Percentiles rank a stretch among this genome's conserved stretches.
Conservation (phyloP, 306 rosid genomes). For the Geum urbanum region DNA sequence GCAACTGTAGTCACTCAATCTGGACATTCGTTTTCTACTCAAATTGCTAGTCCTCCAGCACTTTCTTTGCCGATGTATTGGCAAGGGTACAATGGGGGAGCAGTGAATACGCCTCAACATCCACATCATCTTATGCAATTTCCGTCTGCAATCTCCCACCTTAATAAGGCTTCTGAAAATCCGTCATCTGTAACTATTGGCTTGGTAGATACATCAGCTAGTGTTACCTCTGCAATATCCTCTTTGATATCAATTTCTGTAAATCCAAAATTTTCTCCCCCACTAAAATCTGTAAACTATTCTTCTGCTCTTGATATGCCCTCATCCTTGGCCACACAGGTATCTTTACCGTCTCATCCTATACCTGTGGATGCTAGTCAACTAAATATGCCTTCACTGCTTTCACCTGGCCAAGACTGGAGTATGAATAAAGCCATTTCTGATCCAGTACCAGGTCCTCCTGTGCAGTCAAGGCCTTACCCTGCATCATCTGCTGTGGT, state of each 20-base stretch:
- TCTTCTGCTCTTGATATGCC: slow-evolving; percentile 39
- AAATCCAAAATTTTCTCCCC: slow-evolving; percentile 31
- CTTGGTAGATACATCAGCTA: slow-evolving; percentile 30
- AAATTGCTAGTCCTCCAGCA: slow-evolving; percentile 34
- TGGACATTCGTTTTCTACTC: slow-evolving; percentile 31
- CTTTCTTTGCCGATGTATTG: slow-evolving; percentile 33
- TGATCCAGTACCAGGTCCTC: slow-evolving; percentile 31
- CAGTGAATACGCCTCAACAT: slow-evolving; percentile 28
- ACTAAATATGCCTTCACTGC: slow-evolving; percentile 28
- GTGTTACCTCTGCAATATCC: slow-evolving; percentile 34
- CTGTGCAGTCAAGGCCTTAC: slow-evolving; percentile 35
- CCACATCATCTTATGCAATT: slow-evolving; percentile 34
- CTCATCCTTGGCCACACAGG: slow-evolving; percentile 33
- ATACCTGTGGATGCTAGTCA: slow-evolving; percentile 20
- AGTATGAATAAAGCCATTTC: slow-evolving; percentile 31
- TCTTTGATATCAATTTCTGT: slow-evolving; percentile 32
- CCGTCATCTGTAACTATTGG: slow-evolving; percentile 32
- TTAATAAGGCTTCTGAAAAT: slow-evolving; percentile 37
- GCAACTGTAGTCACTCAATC: slow-evolving; percentile 25
- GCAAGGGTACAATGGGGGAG: slow-evolving; percentile 37
- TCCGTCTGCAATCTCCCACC: slow-evolving; percentile 28
- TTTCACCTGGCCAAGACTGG: slow-evolving; percentile 36
- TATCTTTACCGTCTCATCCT: slow-evolving; percentile 35
- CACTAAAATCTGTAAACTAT: slow-evolving; percentile 29
- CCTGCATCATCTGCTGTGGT: slow-evolving; percentile 34